Base-by-base conservation (phyloP, 164 flowering plant species). In the Chimonanthus salicifolius region DNA sequence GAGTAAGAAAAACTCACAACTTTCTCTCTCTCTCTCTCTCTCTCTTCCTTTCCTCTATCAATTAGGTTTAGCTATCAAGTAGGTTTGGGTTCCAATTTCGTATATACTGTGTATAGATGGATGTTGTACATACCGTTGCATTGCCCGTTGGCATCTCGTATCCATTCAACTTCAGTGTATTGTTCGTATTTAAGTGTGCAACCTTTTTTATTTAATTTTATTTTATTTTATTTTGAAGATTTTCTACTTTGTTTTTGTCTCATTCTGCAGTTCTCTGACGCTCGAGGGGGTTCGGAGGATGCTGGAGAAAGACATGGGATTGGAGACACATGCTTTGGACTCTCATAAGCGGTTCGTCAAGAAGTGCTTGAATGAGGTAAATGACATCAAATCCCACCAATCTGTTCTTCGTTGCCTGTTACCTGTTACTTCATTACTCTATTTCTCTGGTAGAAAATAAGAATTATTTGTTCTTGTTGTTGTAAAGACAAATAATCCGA, bases 261-360 rank as follows among this genome's bases (percentile, higher is more conserved):
- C 16, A 65, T 67, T 11, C 63, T 85, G 84, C 88, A 88, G 97
- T 75, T 87, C 89, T 9, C 78, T 94, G 82, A 89, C 92, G 46
- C 78, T 91, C 72, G 94, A 84, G 73, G 87, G 90, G 18, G 92
- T 94, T 46, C 78, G 97, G 71, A 83, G 97, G 80, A 74, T 88
- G 67, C 69, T 92, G 64, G 98, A 94, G 79, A 87, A 88, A 76
- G 98, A 94, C 77, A 75, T 94, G 83, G 91, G 86, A 50, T 72
- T 92, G 83, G 88, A 90, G 72, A 78, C 49, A 50, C 84, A 74
- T 79, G 82, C 94, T 7, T 75, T 94, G 88, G 97, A 94, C 80
- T 86, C 80, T 49, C 95, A 92, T 70, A 92, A 92, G 83, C 81
- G 85, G 79, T 87, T 90, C 71, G 76, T 94, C 69, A 91, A 89